Conservation (phyloP, 192 early-diverging fungal genomes). For the Backusella mclennaniae region DNA sequence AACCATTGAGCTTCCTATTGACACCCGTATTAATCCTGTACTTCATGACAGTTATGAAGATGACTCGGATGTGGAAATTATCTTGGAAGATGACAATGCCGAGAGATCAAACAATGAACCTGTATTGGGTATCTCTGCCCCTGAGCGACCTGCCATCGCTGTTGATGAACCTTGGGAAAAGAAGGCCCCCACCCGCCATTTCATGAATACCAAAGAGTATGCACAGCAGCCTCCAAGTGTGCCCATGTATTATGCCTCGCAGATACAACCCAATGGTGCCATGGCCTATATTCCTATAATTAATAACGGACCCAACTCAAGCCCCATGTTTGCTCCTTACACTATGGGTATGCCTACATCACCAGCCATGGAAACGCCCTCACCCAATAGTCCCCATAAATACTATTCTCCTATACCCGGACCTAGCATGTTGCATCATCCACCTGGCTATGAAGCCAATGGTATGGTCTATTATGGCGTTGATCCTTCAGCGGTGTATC, state of each 20-base stretch:
- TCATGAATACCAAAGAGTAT: neutral
- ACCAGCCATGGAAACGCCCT: neutral
- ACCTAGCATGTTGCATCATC: neutral
- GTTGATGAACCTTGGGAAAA: neutral
- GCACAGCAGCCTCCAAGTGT: neutral
- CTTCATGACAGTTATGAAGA: slow-evolving; percentile 14
- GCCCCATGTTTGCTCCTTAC: neutral
- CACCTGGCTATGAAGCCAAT: slow-evolving; percentile 28
- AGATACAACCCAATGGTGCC: neutral
- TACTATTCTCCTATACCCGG: neutral
- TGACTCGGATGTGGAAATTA: slow-evolving; percentile 35
- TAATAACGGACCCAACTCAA: neutral
- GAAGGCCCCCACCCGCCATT: neutral
- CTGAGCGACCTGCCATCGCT: neutral
- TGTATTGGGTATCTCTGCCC: slow-evolving; percentile 23
- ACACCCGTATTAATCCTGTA: neutral
- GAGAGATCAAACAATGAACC: neutral
- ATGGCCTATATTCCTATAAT: neutral
- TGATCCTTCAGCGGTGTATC: slow-evolving; percentile 19
- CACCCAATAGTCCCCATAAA: slow-evolving; percentile 6
- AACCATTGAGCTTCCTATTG: neutral
- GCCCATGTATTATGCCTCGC: slow-evolving; percentile 1
- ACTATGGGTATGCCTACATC: slow-evolving; percentile 7
- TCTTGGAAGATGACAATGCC: slow-evolving; percentile 18
- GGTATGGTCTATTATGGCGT: slow-evolving; percentile 35